Conservation (phyloP, 2,329 filamentous ascomycete species). For the Simplicillium aogashimaense region DNA sequence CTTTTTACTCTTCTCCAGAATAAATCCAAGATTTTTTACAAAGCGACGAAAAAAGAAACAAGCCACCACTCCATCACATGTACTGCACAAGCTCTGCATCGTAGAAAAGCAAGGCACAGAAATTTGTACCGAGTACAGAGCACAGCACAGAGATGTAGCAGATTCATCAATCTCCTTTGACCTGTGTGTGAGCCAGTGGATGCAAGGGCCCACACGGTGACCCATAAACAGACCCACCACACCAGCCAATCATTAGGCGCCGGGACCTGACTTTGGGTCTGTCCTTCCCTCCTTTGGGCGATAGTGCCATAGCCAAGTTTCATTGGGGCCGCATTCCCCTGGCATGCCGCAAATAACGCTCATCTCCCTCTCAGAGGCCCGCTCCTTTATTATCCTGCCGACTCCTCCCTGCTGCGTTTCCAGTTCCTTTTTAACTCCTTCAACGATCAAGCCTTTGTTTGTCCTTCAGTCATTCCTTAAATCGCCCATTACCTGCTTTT, state of each 20-base stretch:
- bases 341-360: conserved; percentile 8
- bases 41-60: no score
- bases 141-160: no score
- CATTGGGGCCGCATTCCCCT: conserved; percentile 1
- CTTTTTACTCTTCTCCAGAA: no score
- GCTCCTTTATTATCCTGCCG: conserved; percentile 6
- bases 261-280: not conserved
- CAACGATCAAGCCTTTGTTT: conserved; percentile 7
- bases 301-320: conserved; percentile 2
- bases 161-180: no score
- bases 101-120: no score
- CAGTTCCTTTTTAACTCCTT: conserved; percentile 10
- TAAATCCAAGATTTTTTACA: no score
- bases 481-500: conserved; percentile 4
- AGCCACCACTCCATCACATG: no score
- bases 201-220: no score
- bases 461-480: conserved; percentile 8
- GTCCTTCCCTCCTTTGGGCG: not conserved
- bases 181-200: no score
- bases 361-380: conserved; percentile 9
- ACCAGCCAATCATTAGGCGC: not conserved
- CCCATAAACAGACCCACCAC: not conserved
- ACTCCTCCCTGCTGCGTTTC: conserved; percentile 5
- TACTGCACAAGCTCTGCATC: no score
- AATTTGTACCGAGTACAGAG: no score